Evolutionary conservation across 768 basidiomycete genomes (phyloP).

Genomic region (Russula foetens): DNA sequence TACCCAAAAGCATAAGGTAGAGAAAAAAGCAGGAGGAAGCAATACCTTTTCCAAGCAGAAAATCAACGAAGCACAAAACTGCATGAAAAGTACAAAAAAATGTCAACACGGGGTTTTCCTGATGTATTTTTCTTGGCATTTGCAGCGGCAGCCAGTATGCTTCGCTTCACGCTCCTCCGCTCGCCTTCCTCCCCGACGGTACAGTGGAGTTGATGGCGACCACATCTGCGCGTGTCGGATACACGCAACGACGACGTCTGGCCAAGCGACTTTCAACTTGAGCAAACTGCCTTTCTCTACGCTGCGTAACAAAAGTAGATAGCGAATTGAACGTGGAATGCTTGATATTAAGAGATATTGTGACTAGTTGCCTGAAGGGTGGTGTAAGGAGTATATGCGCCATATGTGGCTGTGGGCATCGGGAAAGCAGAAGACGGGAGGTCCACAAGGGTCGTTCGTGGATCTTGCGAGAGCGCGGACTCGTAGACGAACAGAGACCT

Average conservation of each 20-base stretch:
- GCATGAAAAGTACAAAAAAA: too few relatives aligned
- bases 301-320: slow-evolving; percentile 70
- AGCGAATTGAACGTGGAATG: slow-evolving; percentile 76
- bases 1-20: too few relatives aligned
- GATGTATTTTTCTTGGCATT: slow-evolving; percentile 37
- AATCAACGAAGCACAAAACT: too few relatives aligned
- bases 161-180: slow-evolving; percentile 46
- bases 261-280: slow-evolving; percentile 53
- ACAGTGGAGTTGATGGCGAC: slow-evolving; percentile 40
- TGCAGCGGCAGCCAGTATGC: slow-evolving; percentile 42
- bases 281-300: slow-evolving; percentile 68
- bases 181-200: slow-evolving; percentile 61
- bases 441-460: slow-evolving; percentile 40
- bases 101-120: too few relatives aligned
- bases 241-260: slow-evolving; percentile 36
- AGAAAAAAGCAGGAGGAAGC: too few relatives aligned
- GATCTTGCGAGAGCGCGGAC: slow-evolving; percentile 58
- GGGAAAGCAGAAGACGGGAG: slow-evolving; percentile 56
- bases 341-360: slow-evolving; percentile 57
- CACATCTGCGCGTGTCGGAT: slow-evolving; percentile 49
- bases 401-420: slow-evolving; percentile 64
- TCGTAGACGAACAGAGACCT: slow-evolving; percentile 51
- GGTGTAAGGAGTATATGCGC: slow-evolving; percentile 69
- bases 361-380: slow-evolving; percentile 47
- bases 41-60: too few relatives aligned